Conservation (phyloP, 257 asterid genomes). For the Marsdenia floribunda region DNA sequence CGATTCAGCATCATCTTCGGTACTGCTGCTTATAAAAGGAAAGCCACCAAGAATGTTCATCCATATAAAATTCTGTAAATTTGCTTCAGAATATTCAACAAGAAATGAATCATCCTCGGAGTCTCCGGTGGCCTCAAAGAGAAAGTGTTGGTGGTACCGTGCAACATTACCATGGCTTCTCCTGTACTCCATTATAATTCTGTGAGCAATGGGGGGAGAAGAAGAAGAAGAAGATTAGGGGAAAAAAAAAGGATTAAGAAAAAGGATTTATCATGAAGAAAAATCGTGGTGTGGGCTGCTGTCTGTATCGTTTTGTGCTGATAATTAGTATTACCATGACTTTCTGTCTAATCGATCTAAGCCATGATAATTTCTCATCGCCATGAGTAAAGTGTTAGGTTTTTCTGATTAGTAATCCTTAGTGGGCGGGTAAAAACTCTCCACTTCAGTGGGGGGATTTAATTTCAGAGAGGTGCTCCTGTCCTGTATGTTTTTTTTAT, state of each 20-base stretch:
- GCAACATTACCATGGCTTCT: neutral
- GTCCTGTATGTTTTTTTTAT: neutral
- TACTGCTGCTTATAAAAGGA: neutral
- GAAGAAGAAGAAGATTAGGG: too few relatives aligned
- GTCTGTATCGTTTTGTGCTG: neutral
- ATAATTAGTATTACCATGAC: constrained; percentile 15
- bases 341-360: neutral
- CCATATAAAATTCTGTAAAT: neutral
- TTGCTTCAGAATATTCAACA: constrained; percentile 6
- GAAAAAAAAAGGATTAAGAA: neutral
- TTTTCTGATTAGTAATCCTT: neutral
- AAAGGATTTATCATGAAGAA: neutral
- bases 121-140: constrained; percentile 22
- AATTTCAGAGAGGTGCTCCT: neutral
- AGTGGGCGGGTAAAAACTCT: neutral
- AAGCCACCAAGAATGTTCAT: constrained; percentile 4
- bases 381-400: constrained; percentile 14
- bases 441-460: neutral
- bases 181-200: constrained; percentile 16
- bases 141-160: neutral
- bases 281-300: neutral
- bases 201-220: neutral
- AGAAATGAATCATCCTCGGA: constrained; percentile 12
- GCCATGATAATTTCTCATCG: neutral
- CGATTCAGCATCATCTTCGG: constrained; percentile 25